Evolutionary conservation across 2,329 filamentous ascomycete genomes (phyloP).

Genomic region (Myriosclerotinia duriaeana): DNA sequence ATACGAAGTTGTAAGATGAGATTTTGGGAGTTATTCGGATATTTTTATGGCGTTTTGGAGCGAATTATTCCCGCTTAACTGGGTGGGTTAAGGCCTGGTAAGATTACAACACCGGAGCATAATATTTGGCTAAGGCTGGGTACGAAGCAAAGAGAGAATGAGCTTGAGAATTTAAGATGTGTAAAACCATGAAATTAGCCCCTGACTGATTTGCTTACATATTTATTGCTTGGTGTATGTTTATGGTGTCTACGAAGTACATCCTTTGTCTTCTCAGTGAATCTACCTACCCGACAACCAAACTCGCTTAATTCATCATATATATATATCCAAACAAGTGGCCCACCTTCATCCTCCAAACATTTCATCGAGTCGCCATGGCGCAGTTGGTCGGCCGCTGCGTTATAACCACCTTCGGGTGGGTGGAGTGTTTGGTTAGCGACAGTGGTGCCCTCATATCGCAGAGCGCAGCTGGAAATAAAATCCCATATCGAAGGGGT

Average conservation of each 20-base stretch:
- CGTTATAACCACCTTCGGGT: too few species aligned
- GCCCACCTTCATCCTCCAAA: too few species aligned
- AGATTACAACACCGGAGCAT: conserved; percentile 3
- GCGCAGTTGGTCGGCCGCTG: too few species aligned
- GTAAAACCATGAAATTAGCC: not conserved
- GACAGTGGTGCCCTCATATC: too few species aligned
- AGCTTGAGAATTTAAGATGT: conserved; percentile 9
- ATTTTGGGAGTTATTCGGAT: not conserved
- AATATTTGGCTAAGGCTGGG: not conserved
- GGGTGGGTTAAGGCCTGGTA: not conserved
- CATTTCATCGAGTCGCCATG: too few species aligned
- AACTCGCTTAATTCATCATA: too few species aligned
- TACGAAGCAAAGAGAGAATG: not conserved
- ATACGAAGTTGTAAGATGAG: not conserved
- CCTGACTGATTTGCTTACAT: not conserved
- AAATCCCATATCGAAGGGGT: too few species aligned
- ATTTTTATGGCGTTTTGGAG: not conserved
- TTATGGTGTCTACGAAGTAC: not conserved
- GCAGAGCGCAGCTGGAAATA: too few species aligned
- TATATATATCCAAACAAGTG: too few species aligned
- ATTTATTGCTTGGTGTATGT: not conserved
- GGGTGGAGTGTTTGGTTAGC: too few species aligned
- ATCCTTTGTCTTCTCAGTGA: not conserved
- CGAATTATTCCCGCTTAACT: not conserved
- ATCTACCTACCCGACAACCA: too few species aligned